Evolutionary conservation across 2,329 filamentous ascomycete species (phyloP).

Genomic region (Trichoderma brevicompactum): DNA sequence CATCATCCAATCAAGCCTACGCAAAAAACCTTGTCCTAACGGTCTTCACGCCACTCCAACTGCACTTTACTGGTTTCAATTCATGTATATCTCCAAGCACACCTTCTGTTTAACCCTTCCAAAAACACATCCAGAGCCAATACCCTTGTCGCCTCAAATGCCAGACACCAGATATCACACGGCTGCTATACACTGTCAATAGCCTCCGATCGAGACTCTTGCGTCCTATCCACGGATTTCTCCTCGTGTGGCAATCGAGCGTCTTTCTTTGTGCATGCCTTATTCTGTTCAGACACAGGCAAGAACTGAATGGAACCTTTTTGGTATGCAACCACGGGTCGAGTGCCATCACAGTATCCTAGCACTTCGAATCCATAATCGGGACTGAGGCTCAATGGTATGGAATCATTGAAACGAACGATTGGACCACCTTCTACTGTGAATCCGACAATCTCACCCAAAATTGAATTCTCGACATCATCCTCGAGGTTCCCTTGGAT

Average conservation of each 20-base stretch:
- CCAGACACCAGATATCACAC: too few species aligned
- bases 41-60: too few species aligned
- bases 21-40: too few species aligned
- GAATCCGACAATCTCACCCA: slow-evolving; percentile 50
- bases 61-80: too few species aligned
- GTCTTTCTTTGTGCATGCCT: background rate
- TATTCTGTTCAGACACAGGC: background rate
- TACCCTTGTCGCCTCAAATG: too few species aligned
- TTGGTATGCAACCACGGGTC: slow-evolving; percentile 47
- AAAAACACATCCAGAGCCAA: too few species aligned
- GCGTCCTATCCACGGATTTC: background rate
- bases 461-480: slow-evolving; percentile 42
- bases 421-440: slow-evolving; percentile 53
- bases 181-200: background rate
- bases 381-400: slow-evolving; percentile 39
- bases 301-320: slow-evolving; percentile 40
- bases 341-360: slow-evolving; percentile 42
- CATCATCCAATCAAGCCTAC: too few species aligned
- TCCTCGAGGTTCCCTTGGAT: slow-evolving; percentile 36
- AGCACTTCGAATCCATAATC: slow-evolving; percentile 45
- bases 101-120: too few species aligned
- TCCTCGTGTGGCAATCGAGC: background rate
- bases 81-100: too few species aligned
- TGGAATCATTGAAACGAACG: slow-evolving; percentile 47
- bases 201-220: background rate